Evolutionary conservation across 2,329 filamentous ascomycete genomes (phyloP), one percentile per base, ranked within the genome.

Genomic region (Aspergillus alliaceus): DNA sequence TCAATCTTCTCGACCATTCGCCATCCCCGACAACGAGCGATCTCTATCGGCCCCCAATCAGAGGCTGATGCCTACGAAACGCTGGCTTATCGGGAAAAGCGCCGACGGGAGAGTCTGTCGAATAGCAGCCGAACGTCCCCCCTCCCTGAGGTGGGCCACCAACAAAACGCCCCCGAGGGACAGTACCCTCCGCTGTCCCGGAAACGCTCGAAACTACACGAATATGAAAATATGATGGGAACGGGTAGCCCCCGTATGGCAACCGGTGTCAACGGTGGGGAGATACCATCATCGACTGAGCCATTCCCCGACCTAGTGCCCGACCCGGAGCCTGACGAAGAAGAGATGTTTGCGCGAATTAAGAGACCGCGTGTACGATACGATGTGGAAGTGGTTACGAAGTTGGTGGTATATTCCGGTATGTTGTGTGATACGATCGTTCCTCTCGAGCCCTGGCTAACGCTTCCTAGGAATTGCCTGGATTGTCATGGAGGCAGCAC

Each of bases 351-450:
- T 74, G 89, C 87, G 44, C 86, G 84, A 70, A 81, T 98, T 54
- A 88, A 92, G 61, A 91, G 89, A 76, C 92, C 95, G 49, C 86
- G 95, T 64, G 93, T 97, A 58, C 83, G 93, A 66, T 99, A 98
- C 70, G 95, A 99, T 75, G 93, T 98, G n/a, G 95, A 99, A 75
- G 93, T 99, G 37, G 90, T 99, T 35, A 98, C 95, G 5, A 98
- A 97, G 77, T 76, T 99, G 59, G 90, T 99, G 66, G 91, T 99
- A 24, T 99, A 99, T 78, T 84, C 89, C 58, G 95, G 93, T 91
- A 78, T 75, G 86, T 77, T 15, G 12, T 29, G 24, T 18, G 29
- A 42, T 9, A 12, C 6, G 6, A 4, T 18, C n/a, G 8, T 34
- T 25, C 8, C 15, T 20, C 7, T 3, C n/a, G 11, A n/a, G n/a